Base-by-base conservation (phyloP, 2,329 filamentous ascomycete genomes). In the Furcasterigmium furcatum region DNA sequence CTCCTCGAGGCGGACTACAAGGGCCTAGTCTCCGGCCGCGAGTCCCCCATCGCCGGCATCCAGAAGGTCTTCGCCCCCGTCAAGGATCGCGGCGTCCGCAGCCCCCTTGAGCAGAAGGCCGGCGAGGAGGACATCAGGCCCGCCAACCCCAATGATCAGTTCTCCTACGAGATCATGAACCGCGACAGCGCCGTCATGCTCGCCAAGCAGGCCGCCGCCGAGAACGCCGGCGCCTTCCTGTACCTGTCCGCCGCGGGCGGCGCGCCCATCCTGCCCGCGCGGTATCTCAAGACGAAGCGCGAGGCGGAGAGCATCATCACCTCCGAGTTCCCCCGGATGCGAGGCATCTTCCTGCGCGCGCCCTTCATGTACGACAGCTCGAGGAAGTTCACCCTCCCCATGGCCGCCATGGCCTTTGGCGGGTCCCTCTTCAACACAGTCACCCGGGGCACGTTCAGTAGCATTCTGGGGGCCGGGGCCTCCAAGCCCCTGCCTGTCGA, bases 141-240 rank as follows among this genome's bases (percentile, higher is more conserved):
- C 1, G 74, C 82, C 43, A 84, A 88, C 63, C 78, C 73, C 38
- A 82, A 84, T 55, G 84, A 84, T 21, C 87, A 94, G 67, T 75
- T 96, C 58, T 96, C 92, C 16, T 99, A 99, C 71, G 94, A 97
- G 72, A 77, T 91, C 49, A 96, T 99, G 90, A 99, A 99, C 70
- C 81, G 94, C 46, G 92, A 97, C 69, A 82, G 74, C 70, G 92
- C 92, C 40, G 82, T 97, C 50, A 79, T 85, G 45, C 77, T 96
- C 13, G 94, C 92, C 13, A 82, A 85, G 58, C 88, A 92, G 62
- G 84, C 91, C 2, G 76, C 77, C 21, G 70, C 70, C 27, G 80
- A 82, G 48, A 75, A 81, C 29, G 84, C 85, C 13, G 69, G 76
- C 16, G 81, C 84, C 0, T 96, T 96, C 62, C 82, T 86, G 48